These are phyloP conservation scores for Hortaea werneckii DNA, from an alignment of 2,329 filamentous ascomycete genomes.

Conservation along the genomic window DNA sequence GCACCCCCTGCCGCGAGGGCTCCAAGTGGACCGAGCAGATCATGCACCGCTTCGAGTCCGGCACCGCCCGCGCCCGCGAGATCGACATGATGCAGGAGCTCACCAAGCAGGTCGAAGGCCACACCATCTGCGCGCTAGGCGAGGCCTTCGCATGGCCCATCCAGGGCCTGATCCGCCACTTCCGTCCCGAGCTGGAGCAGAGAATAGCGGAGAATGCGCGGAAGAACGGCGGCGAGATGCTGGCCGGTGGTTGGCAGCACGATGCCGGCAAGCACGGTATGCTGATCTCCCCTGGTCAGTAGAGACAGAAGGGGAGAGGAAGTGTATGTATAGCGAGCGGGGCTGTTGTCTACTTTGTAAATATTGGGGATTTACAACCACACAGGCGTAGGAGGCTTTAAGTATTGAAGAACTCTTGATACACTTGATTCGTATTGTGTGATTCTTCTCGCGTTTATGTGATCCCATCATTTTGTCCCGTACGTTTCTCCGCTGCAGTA, in stretches of 20 bases:
- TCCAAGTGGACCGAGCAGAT: slow-evolving; percentile 99
- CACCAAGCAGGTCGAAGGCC: slow-evolving; percentile 98
- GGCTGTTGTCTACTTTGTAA: too few relatives aligned
- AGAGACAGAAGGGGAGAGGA: slow-evolving; percentile 23
- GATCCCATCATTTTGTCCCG: too few relatives aligned
- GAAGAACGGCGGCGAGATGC: slow-evolving; percentile 60
- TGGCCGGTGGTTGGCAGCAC: slow-evolving; percentile 82
- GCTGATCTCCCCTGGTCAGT: slow-evolving; percentile 83
- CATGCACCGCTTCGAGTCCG: slow-evolving; percentile 92
- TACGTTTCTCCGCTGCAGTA: too few relatives aligned
- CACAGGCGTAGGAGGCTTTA: too few relatives aligned
- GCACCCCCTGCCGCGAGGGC: slow-evolving; percentile 97
- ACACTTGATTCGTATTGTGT: too few relatives aligned
- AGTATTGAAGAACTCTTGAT: too few relatives aligned
- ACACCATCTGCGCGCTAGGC: slow-evolving; percentile 95
- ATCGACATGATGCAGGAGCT: slow-evolving; percentile 99
- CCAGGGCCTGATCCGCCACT: slow-evolving; percentile 95
- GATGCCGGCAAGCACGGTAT: slow-evolving; percentile 66
- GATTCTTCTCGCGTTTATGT: too few relatives aligned
- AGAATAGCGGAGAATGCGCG: slow-evolving; percentile 73
- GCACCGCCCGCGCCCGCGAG: slow-evolving; percentile 76
- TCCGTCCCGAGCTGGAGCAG: slow-evolving; percentile 88
- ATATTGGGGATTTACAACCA: too few relatives aligned
- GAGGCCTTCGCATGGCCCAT: slow-evolving; percentile 99
- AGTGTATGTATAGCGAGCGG: too few relatives aligned